Conservation (phyloP, 331 rosid species). For the Erythrophleum ivorense region DNA sequence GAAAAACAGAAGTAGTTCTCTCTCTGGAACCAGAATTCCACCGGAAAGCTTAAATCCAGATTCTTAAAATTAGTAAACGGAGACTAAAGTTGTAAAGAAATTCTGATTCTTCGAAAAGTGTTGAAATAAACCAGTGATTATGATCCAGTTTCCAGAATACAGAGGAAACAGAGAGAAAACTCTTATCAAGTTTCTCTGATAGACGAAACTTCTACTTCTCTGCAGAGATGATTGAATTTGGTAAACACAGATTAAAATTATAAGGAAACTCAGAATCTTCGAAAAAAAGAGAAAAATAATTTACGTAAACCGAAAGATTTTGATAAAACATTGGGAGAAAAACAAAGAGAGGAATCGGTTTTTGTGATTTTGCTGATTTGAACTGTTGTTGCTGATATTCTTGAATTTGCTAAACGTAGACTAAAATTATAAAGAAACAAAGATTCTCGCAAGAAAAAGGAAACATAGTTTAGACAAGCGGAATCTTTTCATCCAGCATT, state of each 20-base stretch:
- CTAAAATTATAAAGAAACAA: not conserved
- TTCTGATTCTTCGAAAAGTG: not conserved
- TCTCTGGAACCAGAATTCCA: slow-evolving; percentile 7
- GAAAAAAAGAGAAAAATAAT: not conserved
- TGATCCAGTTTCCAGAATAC: not conserved
- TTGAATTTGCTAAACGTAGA: not conserved
- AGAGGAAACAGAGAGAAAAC: not conserved
- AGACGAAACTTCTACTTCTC: not conserved
- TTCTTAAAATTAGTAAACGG: not conserved
- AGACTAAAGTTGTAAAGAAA: not conserved
- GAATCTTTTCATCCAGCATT: not conserved
- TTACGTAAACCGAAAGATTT: not conserved
- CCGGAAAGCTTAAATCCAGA: not conserved
- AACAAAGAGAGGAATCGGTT: not conserved
- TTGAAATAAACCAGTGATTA: not conserved
- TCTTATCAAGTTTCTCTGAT: not conserved
- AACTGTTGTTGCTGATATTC: not conserved
- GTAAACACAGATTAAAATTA: not conserved
- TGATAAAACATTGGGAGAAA: not conserved
- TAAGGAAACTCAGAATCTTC: not conserved
- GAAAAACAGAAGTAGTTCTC: slow-evolving; percentile 4
- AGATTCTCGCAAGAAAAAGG: not conserved
- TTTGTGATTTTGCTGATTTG: not conserved
- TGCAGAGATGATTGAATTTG: not conserved
- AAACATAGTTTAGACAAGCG: not conserved